Conservation (phyloP, 2,329 filamentous ascomycete species). For the Cephalotrichum gorgonifer region DNA sequence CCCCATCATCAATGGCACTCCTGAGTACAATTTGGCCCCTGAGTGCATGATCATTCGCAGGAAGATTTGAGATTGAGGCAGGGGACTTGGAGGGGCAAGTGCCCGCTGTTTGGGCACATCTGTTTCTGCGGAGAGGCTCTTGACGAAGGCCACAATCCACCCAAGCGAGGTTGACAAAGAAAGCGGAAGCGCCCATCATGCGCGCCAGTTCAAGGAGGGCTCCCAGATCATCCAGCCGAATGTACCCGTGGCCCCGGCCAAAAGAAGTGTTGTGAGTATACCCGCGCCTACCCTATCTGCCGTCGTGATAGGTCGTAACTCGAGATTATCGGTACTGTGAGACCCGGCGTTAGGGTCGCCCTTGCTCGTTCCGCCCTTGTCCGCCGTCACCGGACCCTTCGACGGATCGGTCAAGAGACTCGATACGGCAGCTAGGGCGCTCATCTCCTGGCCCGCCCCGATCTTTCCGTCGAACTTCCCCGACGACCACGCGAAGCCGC, state of each 20-base stretch:
- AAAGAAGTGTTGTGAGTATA: slow-evolving; percentile 34
- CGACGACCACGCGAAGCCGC: slow-evolving; percentile 44
- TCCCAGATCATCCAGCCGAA: slow-evolving; percentile 40
- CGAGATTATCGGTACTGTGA: slow-evolving; percentile 22
- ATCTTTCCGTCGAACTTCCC: slow-evolving; percentile 41
- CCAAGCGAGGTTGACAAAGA: no score
- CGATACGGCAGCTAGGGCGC: slow-evolving; percentile 45
- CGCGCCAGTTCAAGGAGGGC: no score
- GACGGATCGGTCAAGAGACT: slow-evolving; percentile 35
- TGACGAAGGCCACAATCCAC: no score
- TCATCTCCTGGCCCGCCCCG: slow-evolving; percentile 51
- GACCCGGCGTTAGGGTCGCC: slow-evolving; percentile 32
- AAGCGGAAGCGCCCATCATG: no score
- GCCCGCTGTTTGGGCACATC: no score
- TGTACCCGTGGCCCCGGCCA: slow-evolving; percentile 26
- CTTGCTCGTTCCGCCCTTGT: slow-evolving; percentile 39
- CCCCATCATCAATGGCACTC: no score
- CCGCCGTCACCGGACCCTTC: slow-evolving; percentile 30
- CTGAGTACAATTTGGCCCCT: no score
- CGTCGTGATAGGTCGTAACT: slow-evolving; percentile 25
- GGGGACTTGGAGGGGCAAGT: no score
- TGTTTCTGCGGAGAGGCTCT: no score
- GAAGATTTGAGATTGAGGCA: no score
- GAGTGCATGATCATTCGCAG: no score
- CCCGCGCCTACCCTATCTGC: slow-evolving; percentile 36